These are phyloP conservation scores for Escallonia rubra DNA, from an alignment of 129 eudicot species.

Conservation along the genomic window DNA sequence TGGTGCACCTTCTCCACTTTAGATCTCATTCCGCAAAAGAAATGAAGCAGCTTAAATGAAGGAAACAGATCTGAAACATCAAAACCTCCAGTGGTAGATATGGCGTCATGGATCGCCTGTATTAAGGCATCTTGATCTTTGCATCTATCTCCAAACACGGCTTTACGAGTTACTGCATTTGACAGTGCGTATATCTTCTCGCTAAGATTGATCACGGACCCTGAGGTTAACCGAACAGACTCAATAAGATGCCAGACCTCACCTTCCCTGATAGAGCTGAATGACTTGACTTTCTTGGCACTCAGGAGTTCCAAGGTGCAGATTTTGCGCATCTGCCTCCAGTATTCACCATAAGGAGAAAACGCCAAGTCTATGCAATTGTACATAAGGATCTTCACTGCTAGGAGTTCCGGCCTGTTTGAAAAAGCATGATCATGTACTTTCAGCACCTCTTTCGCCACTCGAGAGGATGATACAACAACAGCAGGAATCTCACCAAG, in stretches of 20 bases:
- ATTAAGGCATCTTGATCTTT: no score
- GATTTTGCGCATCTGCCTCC: no score
- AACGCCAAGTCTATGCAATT: background rate
- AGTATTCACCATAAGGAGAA: no score
- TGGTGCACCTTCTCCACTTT: background rate
- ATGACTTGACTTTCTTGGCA: slow-evolving; percentile 5
- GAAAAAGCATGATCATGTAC: slow-evolving; percentile 1
- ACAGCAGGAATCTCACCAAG: slow-evolving; percentile 7
- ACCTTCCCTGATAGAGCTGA: background rate
- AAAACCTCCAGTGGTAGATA: background rate
- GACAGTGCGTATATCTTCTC: background rate
- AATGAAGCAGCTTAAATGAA: background rate
- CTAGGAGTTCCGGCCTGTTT: background rate
- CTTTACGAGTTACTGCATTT: background rate
- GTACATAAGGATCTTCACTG: background rate
- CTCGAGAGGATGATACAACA: background rate
- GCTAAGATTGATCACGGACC: background rate
- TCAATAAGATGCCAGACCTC: background rate
- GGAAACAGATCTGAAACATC: slow-evolving; percentile 1
- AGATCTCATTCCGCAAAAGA: background rate
- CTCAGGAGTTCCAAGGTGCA: no score
- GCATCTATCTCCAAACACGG: background rate
- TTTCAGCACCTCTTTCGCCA: slow-evolving; percentile 8
- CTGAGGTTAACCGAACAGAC: no score
- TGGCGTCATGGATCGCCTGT: background rate